phyloP scores from a whole-genome alignment of 2,329 filamentous ascomycete genomes.

The Penicillium vulpinum region DNA sequence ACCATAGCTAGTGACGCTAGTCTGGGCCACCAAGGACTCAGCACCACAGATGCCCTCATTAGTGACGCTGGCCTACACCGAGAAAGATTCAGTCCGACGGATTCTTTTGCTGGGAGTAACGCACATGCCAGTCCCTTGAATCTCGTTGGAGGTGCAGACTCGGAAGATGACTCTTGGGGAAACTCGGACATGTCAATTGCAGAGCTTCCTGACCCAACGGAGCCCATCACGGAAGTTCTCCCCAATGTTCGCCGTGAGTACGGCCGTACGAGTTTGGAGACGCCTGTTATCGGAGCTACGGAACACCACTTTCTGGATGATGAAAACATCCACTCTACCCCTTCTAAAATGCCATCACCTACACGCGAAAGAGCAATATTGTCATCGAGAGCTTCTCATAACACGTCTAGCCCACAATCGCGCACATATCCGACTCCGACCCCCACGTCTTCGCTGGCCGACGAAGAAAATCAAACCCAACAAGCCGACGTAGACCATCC shows the following conservation, averaged over 20 bases:
- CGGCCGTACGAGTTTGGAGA: conserved; percentile 30
- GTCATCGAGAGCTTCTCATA: conserved; percentile 36
- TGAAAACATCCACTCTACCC: conserved; percentile 34
- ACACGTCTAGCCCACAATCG: conserved; percentile 35
- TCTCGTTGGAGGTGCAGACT: conserved; percentile 13
- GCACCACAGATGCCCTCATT: neutral
- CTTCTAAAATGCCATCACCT: conserved; percentile 38
- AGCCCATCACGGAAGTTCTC: conserved; percentile 4
- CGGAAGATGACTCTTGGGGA: conserved; percentile 23
- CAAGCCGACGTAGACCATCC: conserved; percentile 4
- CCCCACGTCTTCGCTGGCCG: conserved; percentile 40
- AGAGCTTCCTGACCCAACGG: conserved; percentile 24
- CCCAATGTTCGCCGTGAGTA: conserved; percentile 19
- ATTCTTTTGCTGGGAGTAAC: conserved; percentile 8
- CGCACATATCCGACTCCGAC: conserved; percentile 44
- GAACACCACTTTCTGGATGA: conserved; percentile 31
- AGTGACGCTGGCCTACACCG: conserved; percentile 13
- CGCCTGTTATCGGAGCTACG: conserved; percentile 30
- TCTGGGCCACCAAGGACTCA: neutral
- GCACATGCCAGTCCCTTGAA: conserved; percentile 26
- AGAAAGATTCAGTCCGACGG: conserved; percentile 15
- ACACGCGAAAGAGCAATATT: conserved; percentile 24
- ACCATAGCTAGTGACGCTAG: conserved; percentile 8
- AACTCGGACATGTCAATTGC: conserved; percentile 26
- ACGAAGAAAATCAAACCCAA: conserved; percentile 33